Base-by-base conservation (phyloP, 345 rosid species). In the Anacardium occidentale region DNA sequence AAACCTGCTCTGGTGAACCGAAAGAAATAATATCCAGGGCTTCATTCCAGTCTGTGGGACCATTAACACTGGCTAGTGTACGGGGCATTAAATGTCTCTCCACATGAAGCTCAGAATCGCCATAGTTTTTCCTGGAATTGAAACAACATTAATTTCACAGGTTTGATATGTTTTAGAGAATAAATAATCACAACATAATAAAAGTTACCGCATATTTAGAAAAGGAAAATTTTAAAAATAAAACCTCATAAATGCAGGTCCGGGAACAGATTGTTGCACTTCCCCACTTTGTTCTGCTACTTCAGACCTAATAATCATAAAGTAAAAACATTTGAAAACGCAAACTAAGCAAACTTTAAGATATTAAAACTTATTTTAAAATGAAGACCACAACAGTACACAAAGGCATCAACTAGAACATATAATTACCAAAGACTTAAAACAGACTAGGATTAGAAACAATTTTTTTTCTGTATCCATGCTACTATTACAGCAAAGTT, bases 231-330 rank as follows among this genome's bases (percentile, higher is more conserved):
- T 14, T 64, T 14, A 21, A 10, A 69, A 24, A 58, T 53, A 44
- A 40, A 47, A 92, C 97, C 97, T 90, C 20, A 85, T 70, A 76
- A 84, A 82, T 72, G 85, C 58, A 55, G 87, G 79, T 42, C 85
- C 96, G 63, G 93, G 75, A 66, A 81, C 73, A 69, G 87, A 88
- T 62, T 87, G 91, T 59, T 88, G 71, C 69, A 89, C 70, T 73
- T 96, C 99, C 34, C 91, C 94, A 85, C 97, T 91, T 83, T 90
- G 97, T 78, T 96, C 99, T n/a, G 98, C 99, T 55, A 91, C 67
- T 70, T 96, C 99, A 80, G 89, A 83, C 82, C 99, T 96, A 83
- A 59, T 26, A 79, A 78, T 54, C 69, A 64, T 72, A 40, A 73
- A 52, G 52, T n/a, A 61, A 63, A 74, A 50, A 59, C 51, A 12